phyloP scores from a whole-genome alignment of 768 basidiomycete species.

The Fistulinella prunicolor region DNA sequence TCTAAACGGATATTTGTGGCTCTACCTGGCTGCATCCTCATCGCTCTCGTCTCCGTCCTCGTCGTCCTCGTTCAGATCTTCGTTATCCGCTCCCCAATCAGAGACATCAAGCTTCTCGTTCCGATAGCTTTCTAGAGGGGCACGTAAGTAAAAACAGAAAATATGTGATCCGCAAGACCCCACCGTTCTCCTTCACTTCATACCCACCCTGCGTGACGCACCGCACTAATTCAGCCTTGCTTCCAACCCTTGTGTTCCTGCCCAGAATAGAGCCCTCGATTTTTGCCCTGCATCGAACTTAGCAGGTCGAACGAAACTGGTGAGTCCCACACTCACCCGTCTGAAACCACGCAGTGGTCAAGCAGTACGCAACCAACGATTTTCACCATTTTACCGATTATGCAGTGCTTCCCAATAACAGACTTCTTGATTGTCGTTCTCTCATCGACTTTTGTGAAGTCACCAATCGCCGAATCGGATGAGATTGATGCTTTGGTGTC shows the following conservation, averaged over 20 bases:
- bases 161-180: constrained; percentile 8
- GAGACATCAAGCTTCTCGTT: constrained; percentile 57
- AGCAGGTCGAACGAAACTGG: background rate
- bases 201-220: constrained; percentile 79
- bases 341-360: constrained; percentile 86
- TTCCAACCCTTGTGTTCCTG: constrained; percentile 67
- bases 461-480: constrained; percentile 74
- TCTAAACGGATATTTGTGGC: background rate
- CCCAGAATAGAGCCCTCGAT: constrained; percentile 76
- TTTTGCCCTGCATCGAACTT: constrained; percentile 52
- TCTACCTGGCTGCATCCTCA: constrained; percentile 8
- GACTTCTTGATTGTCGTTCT: constrained; percentile 76
- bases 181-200: constrained; percentile 65
- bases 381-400: constrained; percentile 81
- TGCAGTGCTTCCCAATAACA: constrained; percentile 77
- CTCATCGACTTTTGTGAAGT: constrained; percentile 80
- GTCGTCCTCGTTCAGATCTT: constrained; percentile 25
- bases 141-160: background rate
- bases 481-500: constrained; percentile 84
- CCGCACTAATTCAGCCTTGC: constrained; percentile 61
- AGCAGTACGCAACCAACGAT: constrained; percentile 79
- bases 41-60: constrained; percentile 16
- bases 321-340: constrained; percentile 53
- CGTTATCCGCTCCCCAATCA: constrained; percentile 47
- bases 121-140: constrained; percentile 45